Evolutionary conservation across 768 basidiomycete species (phyloP).

Genomic region (Solioccasus polychromus): DNA sequence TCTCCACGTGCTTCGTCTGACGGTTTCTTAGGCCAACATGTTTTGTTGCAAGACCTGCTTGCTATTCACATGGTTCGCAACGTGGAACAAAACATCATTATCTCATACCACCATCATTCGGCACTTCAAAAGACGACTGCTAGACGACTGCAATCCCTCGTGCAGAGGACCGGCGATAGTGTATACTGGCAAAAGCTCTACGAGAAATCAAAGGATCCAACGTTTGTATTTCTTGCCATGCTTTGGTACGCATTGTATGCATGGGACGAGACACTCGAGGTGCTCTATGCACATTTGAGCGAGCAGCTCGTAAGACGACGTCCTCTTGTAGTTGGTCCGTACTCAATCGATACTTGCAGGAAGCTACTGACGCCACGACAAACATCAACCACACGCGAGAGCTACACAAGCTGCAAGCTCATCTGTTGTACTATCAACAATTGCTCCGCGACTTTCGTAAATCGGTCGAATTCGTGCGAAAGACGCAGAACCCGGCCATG

Average conservation of each 20-base stretch:
- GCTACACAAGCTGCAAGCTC: slow-evolving; percentile 56
- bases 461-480: slow-evolving; percentile 45
- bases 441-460: slow-evolving; percentile 53
- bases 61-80: slow-evolving; percentile 39
- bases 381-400: slow-evolving; percentile 38
- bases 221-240: slow-evolving; percentile 36
- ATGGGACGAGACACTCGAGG: slow-evolving; percentile 59
- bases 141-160: slow-evolving; percentile 27
- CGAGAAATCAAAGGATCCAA: slow-evolving; percentile 29
- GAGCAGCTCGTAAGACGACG: no score
- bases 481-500: slow-evolving; percentile 50
- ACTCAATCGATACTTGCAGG: slow-evolving; percentile 30
- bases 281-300: slow-evolving; percentile 35
- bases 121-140: slow-evolving; percentile 26
- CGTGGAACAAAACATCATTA: slow-evolving; percentile 26
- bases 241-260: slow-evolving; percentile 62
- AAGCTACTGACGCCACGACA: slow-evolving; percentile 29
- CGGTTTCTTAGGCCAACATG: slow-evolving; percentile 12
- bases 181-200: slow-evolving; percentile 36
- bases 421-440: slow-evolving; percentile 53
- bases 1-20: no score
- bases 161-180: slow-evolving; percentile 32
- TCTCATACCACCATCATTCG: slow-evolving; percentile 35
- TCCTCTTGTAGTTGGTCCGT: no score
- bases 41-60: slow-evolving; percentile 35